These are phyloP conservation scores for Tylopilus orsonianus DNA, from an alignment of 1,284 basidiomycete species.

Conservation along the genomic window DNA sequence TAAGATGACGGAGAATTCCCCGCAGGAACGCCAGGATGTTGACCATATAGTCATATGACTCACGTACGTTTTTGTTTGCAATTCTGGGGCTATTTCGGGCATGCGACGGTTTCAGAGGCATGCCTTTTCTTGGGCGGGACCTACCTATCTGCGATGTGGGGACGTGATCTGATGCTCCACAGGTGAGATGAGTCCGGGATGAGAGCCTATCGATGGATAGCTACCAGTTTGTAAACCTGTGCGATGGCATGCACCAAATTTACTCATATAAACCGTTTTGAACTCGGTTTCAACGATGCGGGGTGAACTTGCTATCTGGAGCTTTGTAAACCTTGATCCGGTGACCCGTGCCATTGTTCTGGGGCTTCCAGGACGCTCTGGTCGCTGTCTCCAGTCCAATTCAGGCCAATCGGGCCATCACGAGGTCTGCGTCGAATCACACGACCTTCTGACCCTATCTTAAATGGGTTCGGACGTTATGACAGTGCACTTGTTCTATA, in stretches of 20 bases:
- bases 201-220: slow-evolving; percentile 7
- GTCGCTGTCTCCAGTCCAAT: neutral
- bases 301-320: slow-evolving; percentile 16
- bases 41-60: slow-evolving; percentile 6
- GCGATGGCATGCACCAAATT: neutral
- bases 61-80: slow-evolving; percentile 7
- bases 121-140: slow-evolving; percentile 7
- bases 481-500: neutral
- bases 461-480: neutral
- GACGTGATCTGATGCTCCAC: slow-evolving; percentile 12
- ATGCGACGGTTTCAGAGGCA: slow-evolving; percentile 20
- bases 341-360: slow-evolving; percentile 3
- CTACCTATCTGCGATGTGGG: slow-evolving; percentile 26
- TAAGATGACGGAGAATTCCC: slow-evolving; percentile 14
- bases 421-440: slow-evolving; percentile 10
- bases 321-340: slow-evolving; percentile 1
- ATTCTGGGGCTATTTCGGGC: slow-evolving; percentile 17
- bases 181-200: slow-evolving; percentile 7
- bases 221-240: slow-evolving; percentile 13
- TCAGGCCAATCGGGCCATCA: neutral
- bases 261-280: slow-evolving; percentile 5
- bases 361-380: slow-evolving; percentile 6
- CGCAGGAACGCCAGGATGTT: slow-evolving; percentile 3
- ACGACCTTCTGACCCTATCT: slow-evolving; percentile 18
- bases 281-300: slow-evolving; percentile 12